Evolutionary conservation across 805 yeast species (phyloP), one percentile per base, ranked within the genome.

Genomic region (Metschnikowia borealis): DNA sequence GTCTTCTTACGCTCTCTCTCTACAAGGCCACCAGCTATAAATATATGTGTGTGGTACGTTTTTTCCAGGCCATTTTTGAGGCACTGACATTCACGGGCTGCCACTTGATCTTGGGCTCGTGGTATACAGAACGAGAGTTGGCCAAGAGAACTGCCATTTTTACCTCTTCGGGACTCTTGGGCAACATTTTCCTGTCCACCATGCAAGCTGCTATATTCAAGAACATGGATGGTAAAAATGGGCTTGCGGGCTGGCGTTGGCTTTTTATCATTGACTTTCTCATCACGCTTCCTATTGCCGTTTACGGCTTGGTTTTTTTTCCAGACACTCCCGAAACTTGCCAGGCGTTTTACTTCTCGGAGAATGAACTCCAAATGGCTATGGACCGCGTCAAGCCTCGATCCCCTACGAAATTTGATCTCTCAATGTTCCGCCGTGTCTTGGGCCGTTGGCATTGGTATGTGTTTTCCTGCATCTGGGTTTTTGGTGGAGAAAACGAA

Each of bases 201-300:
- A 72, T 81, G 77, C 85, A 81, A 59, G 74, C 77, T n/a, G 78
- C 80, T 2, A 80, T 80, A 35, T 74, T 73, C 56, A 64, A 61
- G 17, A 70, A 71, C 54, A 67, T 80, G 71, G 63, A 77, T 55
- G 77, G 79, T 48, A 61, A 55, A 18, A 62, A 64, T n/a, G 83
- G 83, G 0, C 61, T 82, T 14, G 71, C 74, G 3, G 87, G 87
- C 6, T 82, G 86, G 86, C 73, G 83, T 62, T 82, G 87, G 87
- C 36, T 82, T n/a, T 83, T 81, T 59, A 78, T 83, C 41, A 79
- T 83, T 53, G 86, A 83, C 63, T 82, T 80, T 55, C 58, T 79
- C 32, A 71, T 82, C 41, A 81, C 87, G 0, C 58, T 82, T 3
- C 85, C 85, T 1, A 77, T 83, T 48, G 77, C 79, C 3, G 35